These are phyloP conservation scores for Monosporozyma unispora DNA, from an alignment of 805 yeast species.

Conservation along the genomic window DNA sequence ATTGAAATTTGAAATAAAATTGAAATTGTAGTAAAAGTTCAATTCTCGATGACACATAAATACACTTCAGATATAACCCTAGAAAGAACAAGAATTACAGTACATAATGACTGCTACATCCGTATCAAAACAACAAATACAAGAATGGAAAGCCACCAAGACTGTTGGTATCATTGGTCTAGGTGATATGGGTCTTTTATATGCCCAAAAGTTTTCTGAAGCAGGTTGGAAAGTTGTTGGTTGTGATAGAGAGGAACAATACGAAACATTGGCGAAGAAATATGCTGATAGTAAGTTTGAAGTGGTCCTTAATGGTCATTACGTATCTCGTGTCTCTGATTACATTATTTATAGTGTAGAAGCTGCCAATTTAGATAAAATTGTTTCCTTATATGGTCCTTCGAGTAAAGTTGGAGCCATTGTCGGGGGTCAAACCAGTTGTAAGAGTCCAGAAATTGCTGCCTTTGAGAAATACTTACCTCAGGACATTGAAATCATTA, in stretches of 20 bases:
- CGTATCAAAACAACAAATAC: conserved; percentile 7
- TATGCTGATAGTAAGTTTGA: conserved; percentile 39
- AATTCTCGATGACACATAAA: not conserved
- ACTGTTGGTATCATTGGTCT: conserved; percentile 86
- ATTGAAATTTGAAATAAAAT: not conserved
- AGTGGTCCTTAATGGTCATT: conserved; percentile 70
- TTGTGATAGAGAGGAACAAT: conserved; percentile 70
- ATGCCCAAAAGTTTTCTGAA: conserved; percentile 65
- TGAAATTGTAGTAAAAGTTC: not conserved
- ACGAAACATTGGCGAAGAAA: conserved; percentile 35
- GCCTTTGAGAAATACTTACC: conserved; percentile 79
- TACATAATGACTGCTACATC: not conserved
- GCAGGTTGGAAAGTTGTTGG: conserved; percentile 90
- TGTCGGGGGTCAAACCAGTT: conserved; percentile 97
- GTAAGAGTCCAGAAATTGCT: conserved; percentile 80
- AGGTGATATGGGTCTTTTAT: conserved; percentile 93
- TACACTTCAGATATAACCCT: not conserved
- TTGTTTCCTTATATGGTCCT: conserved; percentile 73
- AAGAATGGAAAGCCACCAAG: conserved; percentile 37
- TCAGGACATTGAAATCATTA: conserved; percentile 67
- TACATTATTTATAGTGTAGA: conserved; percentile 87
- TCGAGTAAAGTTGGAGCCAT: conserved; percentile 80
- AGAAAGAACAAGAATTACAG: not conserved
- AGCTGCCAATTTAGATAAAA: conserved; percentile 70
- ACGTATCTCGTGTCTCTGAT: conserved; percentile 73